Evolutionary conservation across 257 asterid species (phyloP).

Genomic region (Solanum pennellii): DNA sequence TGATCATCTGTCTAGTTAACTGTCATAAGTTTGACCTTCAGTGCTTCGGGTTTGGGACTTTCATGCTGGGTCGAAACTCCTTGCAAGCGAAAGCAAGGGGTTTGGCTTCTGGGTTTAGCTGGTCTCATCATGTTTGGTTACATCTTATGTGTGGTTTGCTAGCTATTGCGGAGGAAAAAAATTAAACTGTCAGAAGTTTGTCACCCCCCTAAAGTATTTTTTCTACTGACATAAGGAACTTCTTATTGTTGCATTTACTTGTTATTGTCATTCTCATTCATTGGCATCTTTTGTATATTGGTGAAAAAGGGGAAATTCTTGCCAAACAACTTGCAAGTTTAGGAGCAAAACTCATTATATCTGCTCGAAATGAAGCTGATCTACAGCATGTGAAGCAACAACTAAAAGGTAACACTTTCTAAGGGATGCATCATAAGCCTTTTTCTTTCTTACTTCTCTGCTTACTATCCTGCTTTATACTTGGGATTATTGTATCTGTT

Average conservation of each 20-base stretch:
- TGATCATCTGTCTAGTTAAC: neutral
- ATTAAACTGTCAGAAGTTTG: neutral
- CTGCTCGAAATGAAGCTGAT: conserved; percentile 87
- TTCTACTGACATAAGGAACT: neutral
- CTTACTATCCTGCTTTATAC: neutral
- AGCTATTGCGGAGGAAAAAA: no score
- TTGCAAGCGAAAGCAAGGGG: neutral
- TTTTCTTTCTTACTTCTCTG: neutral
- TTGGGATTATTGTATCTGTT: conserved; percentile 4
- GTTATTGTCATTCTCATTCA: neutral
- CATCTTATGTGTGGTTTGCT: no score
- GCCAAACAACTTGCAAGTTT: conserved; percentile 79
- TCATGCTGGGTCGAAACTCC: no score
- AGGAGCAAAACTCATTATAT: conserved; percentile 91
- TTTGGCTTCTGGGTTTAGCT: neutral
- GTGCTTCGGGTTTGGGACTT: no score
- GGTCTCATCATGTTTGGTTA: neutral
- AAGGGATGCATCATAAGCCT: neutral
- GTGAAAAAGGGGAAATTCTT: conserved; percentile 72
- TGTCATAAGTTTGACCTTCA: neutral
- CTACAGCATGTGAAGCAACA: conserved; percentile 66
- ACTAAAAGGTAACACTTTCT: conserved; percentile 44
- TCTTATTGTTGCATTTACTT: neutral
- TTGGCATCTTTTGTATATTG: neutral
- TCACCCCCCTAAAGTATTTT: neutral